phyloP scores from a whole-genome alignment of 2,329 filamentous ascomycete species.

The Hysterium pulicare region DNA sequence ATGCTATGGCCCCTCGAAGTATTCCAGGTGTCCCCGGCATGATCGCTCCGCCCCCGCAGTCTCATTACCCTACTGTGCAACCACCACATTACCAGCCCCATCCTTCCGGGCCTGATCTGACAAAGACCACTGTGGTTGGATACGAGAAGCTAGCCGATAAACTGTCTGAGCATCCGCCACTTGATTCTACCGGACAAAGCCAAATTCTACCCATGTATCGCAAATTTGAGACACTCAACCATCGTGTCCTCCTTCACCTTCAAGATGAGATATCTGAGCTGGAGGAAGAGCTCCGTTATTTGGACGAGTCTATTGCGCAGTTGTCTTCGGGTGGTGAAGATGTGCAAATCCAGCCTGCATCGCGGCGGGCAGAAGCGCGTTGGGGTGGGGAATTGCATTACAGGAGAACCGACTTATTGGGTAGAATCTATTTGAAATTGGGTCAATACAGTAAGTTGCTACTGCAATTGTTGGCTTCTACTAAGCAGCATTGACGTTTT shows the following conservation, averaged over 20 bases:
- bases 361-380: slow-evolving; percentile 55
- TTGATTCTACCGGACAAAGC: slow-evolving; percentile 13
- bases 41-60: slow-evolving; percentile 16
- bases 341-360: slow-evolving; percentile 50
- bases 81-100: slow-evolving; percentile 25
- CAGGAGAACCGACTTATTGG: slow-evolving; percentile 59
- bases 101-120: slow-evolving; percentile 18
- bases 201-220: slow-evolving; percentile 65
- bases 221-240: slow-evolving; percentile 77
- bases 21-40: slow-evolving; percentile 17
- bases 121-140: slow-evolving; percentile 30
- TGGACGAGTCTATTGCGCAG: slow-evolving; percentile 61
- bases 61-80: slow-evolving; percentile 20
- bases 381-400: slow-evolving; percentile 57
- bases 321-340: slow-evolving; percentile 24
- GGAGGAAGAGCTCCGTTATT: slow-evolving; percentile 69
- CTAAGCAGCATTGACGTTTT: background rate
- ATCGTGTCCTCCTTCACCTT: slow-evolving; percentile 75
- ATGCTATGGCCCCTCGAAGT: slow-evolving; percentile 21
- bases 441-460: slow-evolving; percentile 63
- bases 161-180: slow-evolving; percentile 27
- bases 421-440: slow-evolving; percentile 63
- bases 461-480: too few species aligned
- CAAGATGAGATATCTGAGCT: slow-evolving; percentile 82
- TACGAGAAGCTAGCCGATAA: slow-evolving; percentile 39